Evolutionary conservation across 768 basidiomycete species (phyloP), one percentile per base, ranked within the genome.

Genomic region (Leccinum aurantiacum): DNA sequence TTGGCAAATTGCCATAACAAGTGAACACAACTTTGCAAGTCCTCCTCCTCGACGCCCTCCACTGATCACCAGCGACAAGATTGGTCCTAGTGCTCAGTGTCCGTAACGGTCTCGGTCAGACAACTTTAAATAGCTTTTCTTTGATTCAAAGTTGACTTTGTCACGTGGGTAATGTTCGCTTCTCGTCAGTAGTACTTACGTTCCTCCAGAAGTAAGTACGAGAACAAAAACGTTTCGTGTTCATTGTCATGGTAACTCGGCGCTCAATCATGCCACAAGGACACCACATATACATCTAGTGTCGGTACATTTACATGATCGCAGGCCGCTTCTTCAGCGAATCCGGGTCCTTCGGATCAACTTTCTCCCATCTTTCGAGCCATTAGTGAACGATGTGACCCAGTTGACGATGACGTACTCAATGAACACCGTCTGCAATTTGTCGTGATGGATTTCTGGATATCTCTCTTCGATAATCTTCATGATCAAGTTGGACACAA

Each of bases 391-490:
- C 11, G 33, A 37, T 9, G 8, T 37, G 19, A n/a, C 17, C 50
- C n/a, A 2, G 15, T 46, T 11, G 50, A 60, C 19, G 22, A 49
- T 29, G 50, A 82, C 87, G 67, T 75, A 93, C 85, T 76, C 77
- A 6, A 82, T 75, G 71, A 92, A 90, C 6, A 84, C 79, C 52
- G 72, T 74, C 61, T 76, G 77, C 63, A 94, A 67, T 46, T 79
- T 84, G 27, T 87, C 86, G 63, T 83, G 81, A 71, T 90, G 79
- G 11, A 93, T 78, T 53, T 91, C 88, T 0, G 92, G 89, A 70
- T 85, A 86, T 37, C 79, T 74, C 53, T 76, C 73, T 29, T 66
- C 65, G 63, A 95, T 87, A 2, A 82, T 79, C 55, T 80, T 73
- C 53, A 87, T 76, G 54, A 95, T 66, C 19, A 75, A 78, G 19